Base-by-base conservation (phyloP, 352 stramenopile species). In the Plasmopara muralis region DNA sequence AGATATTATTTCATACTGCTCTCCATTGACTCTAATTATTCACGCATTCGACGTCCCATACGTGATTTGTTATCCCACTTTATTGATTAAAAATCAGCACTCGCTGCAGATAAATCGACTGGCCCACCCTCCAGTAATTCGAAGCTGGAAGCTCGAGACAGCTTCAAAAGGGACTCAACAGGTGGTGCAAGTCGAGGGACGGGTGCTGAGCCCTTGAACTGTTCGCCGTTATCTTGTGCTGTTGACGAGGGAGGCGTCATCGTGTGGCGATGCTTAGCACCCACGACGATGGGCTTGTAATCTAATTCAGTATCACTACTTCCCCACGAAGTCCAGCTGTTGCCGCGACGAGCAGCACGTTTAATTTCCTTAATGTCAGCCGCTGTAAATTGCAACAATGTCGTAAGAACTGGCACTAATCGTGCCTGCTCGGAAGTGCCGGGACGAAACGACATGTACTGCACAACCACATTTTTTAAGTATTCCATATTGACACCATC, bases 401-500 rank as follows among this genome's bases (percentile, higher is more conserved):
- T 95, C n/a, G 79, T 81, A 30, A 95, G 69, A 48, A 95, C 85
- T 5, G 85, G 85, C 13, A 93, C 59, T 30, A 95, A 54, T 7
- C 82, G 77, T 12, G 60, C 50, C 53, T 92, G 85, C 60, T 95
- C 74, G 34, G 75, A 89, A 31, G 85, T 93, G 4, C 83, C 83
- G 0, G 78, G 77, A 10, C 74, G 81, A 63, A 95, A 92, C 14
- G 79, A 88, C 81, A 95, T 92, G 64, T 88, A 95, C 72, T 93
- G 85, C 18, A 95, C 79, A 18, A 95, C 82, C 14, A 95, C 82
- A 48, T 95, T 95, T 59, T 95, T 95, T 30, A 95, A 64, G 59
- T 95, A 95, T 50, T 94, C 83, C 82, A 95, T 88, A 60, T 95
- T 93, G 29, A 95, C 82, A 29, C 83, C 83, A 16, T 92, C 83